Evolutionary conservation across 108 stramenopile genomes (phyloP), one percentile per base, ranked within the genome.

Genomic region (Discostella pseudostelligera): DNA sequence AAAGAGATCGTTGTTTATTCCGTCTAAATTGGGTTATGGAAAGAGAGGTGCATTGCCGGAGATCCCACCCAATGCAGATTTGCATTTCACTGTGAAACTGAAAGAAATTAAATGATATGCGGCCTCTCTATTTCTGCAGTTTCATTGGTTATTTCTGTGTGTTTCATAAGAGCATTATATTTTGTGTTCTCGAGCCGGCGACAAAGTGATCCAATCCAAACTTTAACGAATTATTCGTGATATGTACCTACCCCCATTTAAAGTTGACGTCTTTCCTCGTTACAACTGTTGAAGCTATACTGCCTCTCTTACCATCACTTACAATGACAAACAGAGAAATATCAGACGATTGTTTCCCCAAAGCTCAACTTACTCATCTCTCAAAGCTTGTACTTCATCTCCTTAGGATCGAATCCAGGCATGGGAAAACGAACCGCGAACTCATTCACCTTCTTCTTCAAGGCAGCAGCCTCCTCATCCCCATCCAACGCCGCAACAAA

Each of bases 351-450:
- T 32, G 32, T 32, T 32, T 32, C 32, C 5, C 32, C 32, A 5
- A 32, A 32, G 3, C 32, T 32, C 32, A 32, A 4, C 3, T 32
- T 4, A 4, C 3, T 32, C 3, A 32, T 3, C 26, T 29, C 50
- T 68, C 69, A 69, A 35, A 75, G 72, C 47, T 79, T 69, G 82
- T 94, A 94, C 83, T 90, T 92, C 90, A 92, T 94, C 32, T 80
- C 76, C 44, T 80, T 74, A 56, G 90, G 87, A 65, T 94, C 90
- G 60, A 94, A 94, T 40, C 99, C 97, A 29, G 99, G 99, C 97
- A 99, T 98, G 62, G 97, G 97, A 83, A 97, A 99, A 24, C 80
- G 68, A 17, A 86, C 87, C 8, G 97, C 96, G 73, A 99, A 97
- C 16, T 73, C 82, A 57, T 93, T 94, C 40, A 97, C 98, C 42